phyloP scores from a whole-genome alignment of 1,284 basidiomycete species.

The Cryptococcus neoformans region DNA sequence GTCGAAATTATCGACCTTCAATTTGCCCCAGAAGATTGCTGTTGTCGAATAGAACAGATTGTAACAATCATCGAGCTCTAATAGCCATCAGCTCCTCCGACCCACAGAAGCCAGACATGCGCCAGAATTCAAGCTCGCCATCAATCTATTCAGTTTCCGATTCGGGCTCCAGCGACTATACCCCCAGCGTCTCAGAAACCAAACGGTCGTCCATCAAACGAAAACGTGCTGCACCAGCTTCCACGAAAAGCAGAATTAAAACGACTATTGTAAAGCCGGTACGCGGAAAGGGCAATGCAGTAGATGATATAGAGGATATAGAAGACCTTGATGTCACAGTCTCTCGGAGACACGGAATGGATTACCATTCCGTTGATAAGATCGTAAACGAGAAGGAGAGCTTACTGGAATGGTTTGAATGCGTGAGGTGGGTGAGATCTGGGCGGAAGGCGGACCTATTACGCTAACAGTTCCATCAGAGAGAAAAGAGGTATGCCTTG shows the following conservation, averaged over 20 bases:
- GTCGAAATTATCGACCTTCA: no score
- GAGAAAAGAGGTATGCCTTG: slow-evolving; percentile 50
- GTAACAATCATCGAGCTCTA: no score
- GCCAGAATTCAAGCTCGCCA: neutral
- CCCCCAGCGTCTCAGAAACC: slow-evolving; percentile 2
- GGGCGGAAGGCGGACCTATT: neutral
- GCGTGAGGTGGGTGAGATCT: slow-evolving; percentile 30
- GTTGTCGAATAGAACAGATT: no score
- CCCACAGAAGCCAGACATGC: neutral
- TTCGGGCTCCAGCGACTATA: slow-evolving; percentile 16
- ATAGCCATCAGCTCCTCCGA: no score
- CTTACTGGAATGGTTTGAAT: slow-evolving; percentile 46
- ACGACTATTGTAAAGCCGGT: neutral
- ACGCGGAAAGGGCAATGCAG: neutral
- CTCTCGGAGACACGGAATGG: slow-evolving; percentile 22
- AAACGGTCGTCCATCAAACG: slow-evolving; percentile 9
- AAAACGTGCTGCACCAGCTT: slow-evolving; percentile 1
- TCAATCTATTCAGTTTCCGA: slow-evolving; percentile 14
- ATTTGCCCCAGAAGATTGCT: no score
- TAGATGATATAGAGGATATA: slow-evolving; percentile 11
- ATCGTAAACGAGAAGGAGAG: slow-evolving; percentile 24
- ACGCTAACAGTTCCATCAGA: slow-evolving; percentile 11
- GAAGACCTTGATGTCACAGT: slow-evolving; percentile 18
- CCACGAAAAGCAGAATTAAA: neutral
- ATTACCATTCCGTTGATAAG: slow-evolving; percentile 27